Conservation (phyloP, 2,329 filamentous ascomycete species). For the Colletotrichum phormii region DNA sequence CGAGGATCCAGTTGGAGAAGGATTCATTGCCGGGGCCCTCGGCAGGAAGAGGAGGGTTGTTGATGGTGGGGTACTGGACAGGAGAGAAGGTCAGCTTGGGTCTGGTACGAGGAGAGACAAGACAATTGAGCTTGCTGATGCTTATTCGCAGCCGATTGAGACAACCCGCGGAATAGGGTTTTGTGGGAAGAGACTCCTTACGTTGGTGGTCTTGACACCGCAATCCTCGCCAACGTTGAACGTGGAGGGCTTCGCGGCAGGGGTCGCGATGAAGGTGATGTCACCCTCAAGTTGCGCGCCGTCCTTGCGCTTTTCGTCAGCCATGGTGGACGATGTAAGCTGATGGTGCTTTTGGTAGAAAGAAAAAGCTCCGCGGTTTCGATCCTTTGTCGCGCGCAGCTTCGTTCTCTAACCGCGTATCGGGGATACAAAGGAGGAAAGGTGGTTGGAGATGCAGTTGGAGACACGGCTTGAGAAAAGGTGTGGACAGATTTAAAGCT, state of each 20-base stretch:
- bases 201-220: constrained; percentile 55
- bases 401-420: neutral
- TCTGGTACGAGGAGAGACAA: neutral
- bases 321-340: constrained; percentile 30
- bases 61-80: constrained; percentile 83
- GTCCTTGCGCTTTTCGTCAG: constrained; percentile 35
- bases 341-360: neutral
- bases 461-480: constrained; percentile 2
- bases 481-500: constrained; percentile 37
- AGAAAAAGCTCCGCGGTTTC: neutral
- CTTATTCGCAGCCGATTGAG: constrained; percentile 7
- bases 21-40: constrained; percentile 85
- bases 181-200: constrained; percentile 33
- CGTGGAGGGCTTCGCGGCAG: constrained; percentile 58
- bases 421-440: neutral
- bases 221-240: constrained; percentile 78
- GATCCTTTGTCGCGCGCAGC: constrained; percentile 3
- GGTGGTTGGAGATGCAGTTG: constrained; percentile 14
- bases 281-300: constrained; percentile 47
- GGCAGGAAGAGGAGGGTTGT: constrained; percentile 93
- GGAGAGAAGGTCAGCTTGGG: constrained; percentile 27
- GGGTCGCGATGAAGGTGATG: constrained; percentile 57
- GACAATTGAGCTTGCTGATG: neutral
- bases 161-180: neutral
- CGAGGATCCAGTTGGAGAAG: constrained; percentile 87